Evolutionary conservation across 805 yeast genomes (phyloP), one percentile per base, ranked within the genome.

Genomic region (Candida ipomoeae): DNA sequence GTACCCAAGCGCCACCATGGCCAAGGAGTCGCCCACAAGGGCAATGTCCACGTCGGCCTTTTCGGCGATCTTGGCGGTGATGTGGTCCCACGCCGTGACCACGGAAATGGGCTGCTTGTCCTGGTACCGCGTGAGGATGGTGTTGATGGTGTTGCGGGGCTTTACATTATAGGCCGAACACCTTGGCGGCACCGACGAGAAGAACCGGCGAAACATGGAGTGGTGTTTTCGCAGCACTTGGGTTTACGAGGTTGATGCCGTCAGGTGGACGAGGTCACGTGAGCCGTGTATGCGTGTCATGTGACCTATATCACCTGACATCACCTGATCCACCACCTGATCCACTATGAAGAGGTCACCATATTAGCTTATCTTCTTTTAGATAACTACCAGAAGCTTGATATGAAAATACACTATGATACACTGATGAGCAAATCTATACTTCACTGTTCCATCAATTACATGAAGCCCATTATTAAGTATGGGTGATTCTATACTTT

Each of bases 1-100:
- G 62, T 85, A 84, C 0, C 99, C 99, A 55, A 89, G 74, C 0
- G 96, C 78, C 0, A 88, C 91, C 97, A 90, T 92, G 0, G 97
- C 89, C 23, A 94, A 69, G 0, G 97, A 91, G 66, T 92, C 99
- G 3, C 99, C 99, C 3, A 92, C 84, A 2, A 92, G 74, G 6
- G 84, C 74, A 51, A 84, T 75, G 58, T 92, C 97, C 2, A 82
- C 75, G 0, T 79, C 77, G 0, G 91, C 80, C 15, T 74, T 65
- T 21, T 85, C 83, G 0, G 90, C 95, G 59, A 86, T 72, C 31
- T 74, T 71, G 0, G 83, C 94, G 0, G 96, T 84, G 15, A 91
- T 81, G 60, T 75, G 85, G 63, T 92, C 98, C 64, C 92, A 89
- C 0, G 96, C 96, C 0, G 99, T 92, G n/a, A 90, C 70, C 63